These are phyloP conservation scores for Pyrenula aspistea DNA, from an alignment of 495 filamentous ascomycete genomes.

Conservation along the genomic window DNA sequence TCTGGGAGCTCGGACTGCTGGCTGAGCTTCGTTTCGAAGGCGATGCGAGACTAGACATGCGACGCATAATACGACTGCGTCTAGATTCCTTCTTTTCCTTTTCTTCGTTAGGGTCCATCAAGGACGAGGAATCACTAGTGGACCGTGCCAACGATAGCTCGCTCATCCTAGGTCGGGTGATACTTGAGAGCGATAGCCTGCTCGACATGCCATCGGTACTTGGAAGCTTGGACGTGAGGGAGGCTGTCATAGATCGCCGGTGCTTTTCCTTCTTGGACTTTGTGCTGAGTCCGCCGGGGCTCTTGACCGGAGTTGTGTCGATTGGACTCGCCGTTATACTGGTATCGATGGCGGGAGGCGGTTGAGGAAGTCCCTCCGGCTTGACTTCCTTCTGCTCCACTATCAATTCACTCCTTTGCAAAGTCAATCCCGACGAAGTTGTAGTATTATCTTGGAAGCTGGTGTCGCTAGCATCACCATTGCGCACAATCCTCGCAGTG, in stretches of 20 bases:
- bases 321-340: neutral
- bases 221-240: constrained; percentile 9
- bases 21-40: constrained; percentile 48
- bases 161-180: constrained; percentile 23
- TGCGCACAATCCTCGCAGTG: constrained; percentile 64
- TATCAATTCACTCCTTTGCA: constrained; percentile 59
- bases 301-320: constrained; percentile 8
- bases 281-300: neutral
- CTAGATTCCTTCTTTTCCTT: constrained; percentile 55
- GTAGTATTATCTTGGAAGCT: constrained; percentile 24
- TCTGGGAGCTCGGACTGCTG: constrained; percentile 33
- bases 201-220: constrained; percentile 18
- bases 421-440: constrained; percentile 39
- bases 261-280: constrained; percentile 13
- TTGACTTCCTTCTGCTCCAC: constrained; percentile 47
- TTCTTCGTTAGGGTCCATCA: constrained; percentile 17
- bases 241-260: constrained; percentile 24
- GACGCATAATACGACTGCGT: constrained; percentile 64
- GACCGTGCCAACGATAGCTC: constrained; percentile 25
- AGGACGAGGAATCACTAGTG: constrained; percentile 24
- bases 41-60: constrained; percentile 60
- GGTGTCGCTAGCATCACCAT: constrained; percentile 24
- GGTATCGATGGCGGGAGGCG: neutral
- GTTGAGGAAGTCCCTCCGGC: neutral
- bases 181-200: constrained; percentile 20